A percentile compares a stretch with the other conserved stretches of the same genome.
phyloP scores from a whole-genome alignment of 345 rosid species.

The Carallia pectinifolia region DNA sequence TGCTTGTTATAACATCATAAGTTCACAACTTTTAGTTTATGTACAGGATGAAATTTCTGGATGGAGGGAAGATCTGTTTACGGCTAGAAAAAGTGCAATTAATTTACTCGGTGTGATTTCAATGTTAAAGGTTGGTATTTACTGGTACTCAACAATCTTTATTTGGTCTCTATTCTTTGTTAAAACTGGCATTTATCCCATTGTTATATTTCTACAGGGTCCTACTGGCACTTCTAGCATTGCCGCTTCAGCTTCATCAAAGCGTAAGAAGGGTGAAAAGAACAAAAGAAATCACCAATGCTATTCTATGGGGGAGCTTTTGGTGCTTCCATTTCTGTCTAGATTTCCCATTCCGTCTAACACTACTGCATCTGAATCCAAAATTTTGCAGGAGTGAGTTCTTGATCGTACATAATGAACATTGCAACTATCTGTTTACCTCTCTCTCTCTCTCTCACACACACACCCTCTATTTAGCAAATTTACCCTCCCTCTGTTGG shows the following conservation, averaged over 20 bases:
- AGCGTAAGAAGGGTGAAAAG: conserved; percentile 82
- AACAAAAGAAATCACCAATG: conserved; percentile 47
- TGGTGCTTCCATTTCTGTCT: conserved; percentile 87
- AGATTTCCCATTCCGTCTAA: conserved; percentile 60
- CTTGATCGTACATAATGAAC: conserved; percentile 15
- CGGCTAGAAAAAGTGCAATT: conserved; percentile 83
- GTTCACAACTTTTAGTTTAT: conserved; percentile 4
- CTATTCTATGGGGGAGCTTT: conserved; percentile 64
- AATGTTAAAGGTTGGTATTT: conserved; percentile 58
- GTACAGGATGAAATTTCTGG: conserved; percentile 80
- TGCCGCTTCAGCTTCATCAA: conserved; percentile 48
- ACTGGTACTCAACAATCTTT: conserved; percentile 12
- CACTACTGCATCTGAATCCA: conserved; percentile 45
- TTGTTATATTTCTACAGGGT: conserved; percentile 47
- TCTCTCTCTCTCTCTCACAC: too few relatives aligned
- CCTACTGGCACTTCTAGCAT: conserved; percentile 46
- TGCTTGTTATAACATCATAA: conserved; percentile 2
- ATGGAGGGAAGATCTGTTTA: conserved; percentile 87
- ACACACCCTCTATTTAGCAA: background rate
- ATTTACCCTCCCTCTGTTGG: background rate
- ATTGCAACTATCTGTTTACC: too few relatives aligned
- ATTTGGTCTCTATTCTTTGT: conserved; percentile 10
- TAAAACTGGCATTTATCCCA: conserved; percentile 10
- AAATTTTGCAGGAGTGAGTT: conserved; percentile 55
- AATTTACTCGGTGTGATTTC: conserved; percentile 83